Evolutionary conservation across 2,329 filamentous ascomycete species (phyloP).

Genomic region (Botrytis byssoidea): DNA sequence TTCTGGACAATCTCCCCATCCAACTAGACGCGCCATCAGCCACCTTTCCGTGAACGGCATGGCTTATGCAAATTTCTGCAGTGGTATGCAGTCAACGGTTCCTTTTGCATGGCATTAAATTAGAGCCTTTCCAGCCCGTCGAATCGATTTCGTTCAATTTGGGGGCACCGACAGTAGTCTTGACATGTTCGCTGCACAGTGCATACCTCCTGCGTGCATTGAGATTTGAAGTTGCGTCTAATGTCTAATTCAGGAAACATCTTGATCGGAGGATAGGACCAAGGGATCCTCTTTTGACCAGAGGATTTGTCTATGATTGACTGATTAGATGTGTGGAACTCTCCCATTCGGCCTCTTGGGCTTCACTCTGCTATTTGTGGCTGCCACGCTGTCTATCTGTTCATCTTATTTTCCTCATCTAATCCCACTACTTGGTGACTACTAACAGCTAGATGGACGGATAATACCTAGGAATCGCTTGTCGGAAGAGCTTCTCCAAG

Average conservation of each 20-base stretch:
- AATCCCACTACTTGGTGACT: not conserved
- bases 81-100: slow-evolving; percentile 7
- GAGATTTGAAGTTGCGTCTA: not conserved
- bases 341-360: not conserved
- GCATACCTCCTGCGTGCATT: slow-evolving; percentile 10
- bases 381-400: slow-evolving; percentile 11
- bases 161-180: slow-evolving; percentile 15
- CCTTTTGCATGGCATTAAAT: slow-evolving; percentile 12
- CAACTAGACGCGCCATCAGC: slow-evolving; percentile 18
- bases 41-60: slow-evolving; percentile 16
- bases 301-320: not conserved
- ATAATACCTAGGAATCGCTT: slow-evolving; percentile 7
- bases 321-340: slow-evolving; percentile 13
- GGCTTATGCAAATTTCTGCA: slow-evolving; percentile 10
- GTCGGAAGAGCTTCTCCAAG: slow-evolving; percentile 4
- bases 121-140: not conserved
- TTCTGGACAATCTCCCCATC: slow-evolving; percentile 3
- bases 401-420: slow-evolving; percentile 9
- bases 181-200: slow-evolving; percentile 7
- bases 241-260: slow-evolving; percentile 20
- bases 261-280: slow-evolving; percentile 1
- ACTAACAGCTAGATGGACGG: not conserved
- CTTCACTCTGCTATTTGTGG: not conserved
- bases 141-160: slow-evolving; percentile 10
- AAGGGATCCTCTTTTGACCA: slow-evolving; percentile 15